These are phyloP conservation scores for Triangularia setosa DNA, from an alignment of 2,329 filamentous ascomycete species.

Conservation along the genomic window DNA sequence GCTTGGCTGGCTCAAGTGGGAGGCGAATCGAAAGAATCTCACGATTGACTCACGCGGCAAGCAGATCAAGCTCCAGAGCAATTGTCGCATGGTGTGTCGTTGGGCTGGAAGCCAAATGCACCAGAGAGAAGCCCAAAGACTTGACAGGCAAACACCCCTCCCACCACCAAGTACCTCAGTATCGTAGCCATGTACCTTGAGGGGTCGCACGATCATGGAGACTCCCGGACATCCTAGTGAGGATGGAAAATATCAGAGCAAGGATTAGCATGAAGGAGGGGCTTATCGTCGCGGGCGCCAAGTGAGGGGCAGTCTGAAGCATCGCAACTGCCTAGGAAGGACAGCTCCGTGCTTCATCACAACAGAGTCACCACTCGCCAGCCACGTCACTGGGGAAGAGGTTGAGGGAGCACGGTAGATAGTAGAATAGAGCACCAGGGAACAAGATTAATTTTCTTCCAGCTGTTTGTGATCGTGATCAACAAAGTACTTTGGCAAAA, in stretches of 20 bases:
- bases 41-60: conserved; percentile 23
- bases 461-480: neutral
- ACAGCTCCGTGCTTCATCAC: neutral
- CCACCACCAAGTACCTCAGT: conserved; percentile 11
- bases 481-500: neutral
- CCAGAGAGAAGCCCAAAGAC: conserved; percentile 18
- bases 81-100: conserved; percentile 16
- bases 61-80: conserved; percentile 4
- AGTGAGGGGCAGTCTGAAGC: neutral
- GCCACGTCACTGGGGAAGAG: neutral
- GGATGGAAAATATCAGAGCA: conserved; percentile 5
- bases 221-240: neutral
- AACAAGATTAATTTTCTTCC: neutral
- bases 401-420: neutral
- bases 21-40: conserved; percentile 3
- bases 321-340: neutral
- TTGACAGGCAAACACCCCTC: conserved; percentile 2
- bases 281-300: conserved; percentile 11
- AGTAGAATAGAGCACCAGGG: neutral
- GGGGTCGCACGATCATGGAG: neutral
- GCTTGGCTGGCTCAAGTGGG: conserved; percentile 1
- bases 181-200: conserved; percentile 10
- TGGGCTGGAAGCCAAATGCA: conserved; percentile 22
- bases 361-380: neutral
- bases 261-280: conserved; percentile 14